Evolutionary conservation across 2,329 filamentous ascomycete genomes (phyloP), one percentile per base, ranked within the genome.

Genomic region (Chalaropsis ovoidea): DNA sequence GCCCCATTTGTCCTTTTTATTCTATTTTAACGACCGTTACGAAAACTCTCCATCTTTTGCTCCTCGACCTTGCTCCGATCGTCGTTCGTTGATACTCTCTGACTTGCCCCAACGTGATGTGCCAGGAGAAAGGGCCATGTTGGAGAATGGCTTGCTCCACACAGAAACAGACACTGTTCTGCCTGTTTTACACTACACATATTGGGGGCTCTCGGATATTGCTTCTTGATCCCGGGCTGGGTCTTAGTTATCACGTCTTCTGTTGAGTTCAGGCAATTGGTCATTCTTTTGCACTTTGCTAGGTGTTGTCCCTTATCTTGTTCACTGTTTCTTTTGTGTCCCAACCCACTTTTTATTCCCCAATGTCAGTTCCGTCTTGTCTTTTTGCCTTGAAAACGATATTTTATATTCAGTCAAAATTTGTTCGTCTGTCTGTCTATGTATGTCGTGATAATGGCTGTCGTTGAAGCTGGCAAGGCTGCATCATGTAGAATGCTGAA

Each of bases 21-120:
- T 60, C 52, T 47, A 60, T 43, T 39, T 61, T 65, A 65, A 65
- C 39, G 63, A 65, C 63, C 52, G 54, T 65, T 49, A 65, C 41
- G 63, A 65, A 63, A 19, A 19, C n/a, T 24, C 62, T 22, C 24
- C 41, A n/a, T 15, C 27, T 61, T 17, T 49, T 56, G 19, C 31
- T 31, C 17, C 22, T 42, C 42, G 27, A 27, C 27, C 24, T 47
- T 43, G 22, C 58, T 47, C 17, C 19, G 13, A 27, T 62, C 22
- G 24, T 62, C 61, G 24, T n/a, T 42, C 54, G 35, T 19, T 56
- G 24, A 22, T 62, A 27, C 35, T 65, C 17, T 42, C 19, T 49
- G 42, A 13, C 13, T 47, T 58, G 27, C 2, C 17, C n/a, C 54
- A 39, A 35, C 31, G 54, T 31, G 54, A 58, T 35, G 15, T 58